These are phyloP conservation scores for Blattamonas nauphoetae DNA, from an alignment of 78 protist genomes.

Conservation along the genomic window DNA sequence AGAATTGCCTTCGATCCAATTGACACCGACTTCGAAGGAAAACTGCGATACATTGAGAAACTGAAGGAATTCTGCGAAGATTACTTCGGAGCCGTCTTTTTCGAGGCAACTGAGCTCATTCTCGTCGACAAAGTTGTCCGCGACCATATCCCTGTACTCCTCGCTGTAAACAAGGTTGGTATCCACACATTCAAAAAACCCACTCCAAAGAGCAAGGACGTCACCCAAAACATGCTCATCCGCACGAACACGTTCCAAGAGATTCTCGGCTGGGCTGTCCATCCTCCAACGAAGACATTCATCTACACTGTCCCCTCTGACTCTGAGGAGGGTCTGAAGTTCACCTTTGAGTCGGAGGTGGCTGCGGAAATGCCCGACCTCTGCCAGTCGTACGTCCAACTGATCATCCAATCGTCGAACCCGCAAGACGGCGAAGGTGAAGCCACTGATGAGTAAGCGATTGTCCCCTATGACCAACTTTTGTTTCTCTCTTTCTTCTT, in stretches of 20 bases:
- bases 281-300: background rate
- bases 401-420: background rate
- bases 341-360: background rate
- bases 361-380: background rate
- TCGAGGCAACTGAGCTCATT: background rate
- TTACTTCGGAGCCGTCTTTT: background rate
- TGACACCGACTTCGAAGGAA: background rate
- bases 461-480: no score
- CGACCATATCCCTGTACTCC: background rate
- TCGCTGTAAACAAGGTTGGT: background rate
- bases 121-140: background rate
- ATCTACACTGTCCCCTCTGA: background rate
- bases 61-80: background rate
- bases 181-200: background rate
- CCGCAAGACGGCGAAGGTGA: no score
- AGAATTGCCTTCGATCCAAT: background rate
- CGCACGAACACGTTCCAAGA: background rate
- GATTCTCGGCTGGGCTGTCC: background rate
- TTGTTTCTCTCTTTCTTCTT: no score
- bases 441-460: no score
- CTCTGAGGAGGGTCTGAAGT: background rate
- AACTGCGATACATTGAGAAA: background rate
- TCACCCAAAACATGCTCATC: background rate
- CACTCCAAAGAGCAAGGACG: background rate
- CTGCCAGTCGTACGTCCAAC: background rate